Evolutionary conservation across 2,329 filamentous ascomycete genomes (phyloP).

Genomic region (Metarhizium rileyi): DNA sequence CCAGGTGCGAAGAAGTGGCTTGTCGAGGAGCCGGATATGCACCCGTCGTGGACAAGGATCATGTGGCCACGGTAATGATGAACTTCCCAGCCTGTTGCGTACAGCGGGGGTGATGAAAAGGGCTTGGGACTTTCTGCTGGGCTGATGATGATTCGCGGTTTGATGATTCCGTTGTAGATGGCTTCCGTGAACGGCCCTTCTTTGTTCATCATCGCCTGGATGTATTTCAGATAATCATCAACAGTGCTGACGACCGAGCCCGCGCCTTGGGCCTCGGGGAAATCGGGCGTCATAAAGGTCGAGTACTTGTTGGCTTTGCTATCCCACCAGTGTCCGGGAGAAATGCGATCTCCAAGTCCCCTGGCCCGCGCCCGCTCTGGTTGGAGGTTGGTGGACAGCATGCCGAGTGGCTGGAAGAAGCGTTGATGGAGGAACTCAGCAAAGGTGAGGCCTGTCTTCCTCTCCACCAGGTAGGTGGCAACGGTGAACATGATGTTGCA

Average conservation of each 20-base stretch:
- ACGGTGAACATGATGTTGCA: conserved; percentile 21
- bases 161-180: conserved; percentile 14
- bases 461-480: conserved; percentile 16
- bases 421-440: conserved; percentile 13
- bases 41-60: conserved; percentile 17
- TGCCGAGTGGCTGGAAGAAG: conserved; percentile 17
- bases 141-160: conserved; percentile 11
- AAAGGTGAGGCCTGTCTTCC: conserved; percentile 10
- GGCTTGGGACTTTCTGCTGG: conserved; percentile 1
- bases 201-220: conserved; percentile 17
- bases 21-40: conserved; percentile 15
- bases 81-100: conserved; percentile 16
- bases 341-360: conserved; percentile 13
- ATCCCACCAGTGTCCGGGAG: conserved; percentile 13
- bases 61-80: conserved; percentile 13
- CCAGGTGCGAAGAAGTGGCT: conserved; percentile 19
- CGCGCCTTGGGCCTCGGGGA: conserved; percentile 19
- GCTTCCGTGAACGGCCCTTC: conserved; percentile 14
- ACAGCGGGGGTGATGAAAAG: conserved; percentile 5
- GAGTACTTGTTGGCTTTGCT: conserved; percentile 2
- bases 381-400: conserved; percentile 17
- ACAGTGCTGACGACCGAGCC: conserved; percentile 19
- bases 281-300: conserved; percentile 6
- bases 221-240: conserved; percentile 20
- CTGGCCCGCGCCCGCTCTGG: conserved; percentile 9